Evolutionary conservation across 2,329 filamentous ascomycete genomes (phyloP), one percentile per base, ranked within the genome.

Genomic region (Monilinia fructicola): DNA sequence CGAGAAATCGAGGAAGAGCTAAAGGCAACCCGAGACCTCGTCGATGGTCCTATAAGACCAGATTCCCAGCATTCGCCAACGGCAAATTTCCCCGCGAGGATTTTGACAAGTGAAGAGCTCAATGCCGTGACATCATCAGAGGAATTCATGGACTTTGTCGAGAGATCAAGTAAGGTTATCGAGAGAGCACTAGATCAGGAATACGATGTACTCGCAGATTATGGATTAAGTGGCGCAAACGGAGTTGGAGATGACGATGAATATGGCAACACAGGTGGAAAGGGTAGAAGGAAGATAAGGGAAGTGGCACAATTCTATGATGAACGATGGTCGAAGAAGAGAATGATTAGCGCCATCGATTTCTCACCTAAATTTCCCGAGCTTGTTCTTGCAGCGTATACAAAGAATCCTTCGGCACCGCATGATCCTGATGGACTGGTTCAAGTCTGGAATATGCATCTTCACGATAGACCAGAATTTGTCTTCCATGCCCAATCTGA

Each of bases 301-400:
- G 93, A 99, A 78, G 83, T 97, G 59, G 89, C 90, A 46, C 94
- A 97, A 74, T 97, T 98, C 78, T 97, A 91, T 79, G 93, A 97
- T 75, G 91, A 96, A 69, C 86, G 93, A 76, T 97, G 94, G 91
- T 96, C 92, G 75, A 96, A 96, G 82, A 97, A 97, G 81, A 89
- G 93, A 71, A 97, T 97, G 90, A 90, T 99, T 76, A 97, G 92
- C 77, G 91, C 93, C 74, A 88, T 99, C 73, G 91, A 94, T 79
- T 99, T 97, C 79, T 98, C 94, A 54, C 91, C 92, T 64, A 97
- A 97, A 82, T 96, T 95, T 75, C 92, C 91, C 35, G 95, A 99
- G 79, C 85, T 99, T 46, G 83, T 99, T 56, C 87, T 98, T 58
- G 93, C 95, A 40, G 92, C 95, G 4, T 98, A 99, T 78, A 99